Conservation (phyloP, 2,329 filamentous ascomycete genomes). For the Diaporthe vexans region DNA sequence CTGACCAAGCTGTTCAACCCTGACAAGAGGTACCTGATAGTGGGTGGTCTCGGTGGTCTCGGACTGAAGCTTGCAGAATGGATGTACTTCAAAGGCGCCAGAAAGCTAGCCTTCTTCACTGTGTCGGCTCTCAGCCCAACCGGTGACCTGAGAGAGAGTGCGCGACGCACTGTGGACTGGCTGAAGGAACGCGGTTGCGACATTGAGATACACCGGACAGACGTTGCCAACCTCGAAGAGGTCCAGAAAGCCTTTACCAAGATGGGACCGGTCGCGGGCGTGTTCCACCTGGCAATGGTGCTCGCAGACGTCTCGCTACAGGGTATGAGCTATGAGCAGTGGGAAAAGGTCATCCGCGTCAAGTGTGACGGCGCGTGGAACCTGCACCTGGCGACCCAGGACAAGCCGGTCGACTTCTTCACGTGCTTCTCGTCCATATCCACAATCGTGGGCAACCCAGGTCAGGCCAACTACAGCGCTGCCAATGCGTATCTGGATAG, state of each 20-base stretch:
- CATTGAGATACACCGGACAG: conserved; percentile 10
- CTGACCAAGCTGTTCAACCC: conserved; percentile 9
- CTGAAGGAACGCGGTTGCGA: conserved; percentile 3
- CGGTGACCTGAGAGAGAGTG: conserved; percentile 7
- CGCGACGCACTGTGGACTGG: conserved; percentile 3
- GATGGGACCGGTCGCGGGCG: conserved; percentile 22
- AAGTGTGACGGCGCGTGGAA: conserved; percentile 23
- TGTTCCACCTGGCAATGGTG: conserved; percentile 36
- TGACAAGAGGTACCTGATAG: conserved; percentile 18
- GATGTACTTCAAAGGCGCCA: conserved; percentile 30
- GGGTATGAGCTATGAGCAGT: conserved; percentile 17
- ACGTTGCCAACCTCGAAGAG: conserved; percentile 4
- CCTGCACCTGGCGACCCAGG: conserved; percentile 8
- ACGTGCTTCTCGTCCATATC: conserved; percentile 50
- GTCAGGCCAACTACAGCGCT: conserved; percentile 59
- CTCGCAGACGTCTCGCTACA: conserved; percentile 19
- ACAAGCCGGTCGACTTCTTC: conserved; percentile 48
- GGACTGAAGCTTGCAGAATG: conserved; percentile 26
- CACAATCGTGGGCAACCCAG: conserved; percentile 46
- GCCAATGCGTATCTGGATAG: conserved; percentile 57
- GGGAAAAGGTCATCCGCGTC: conserved; percentile 23
- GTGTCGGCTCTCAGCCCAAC: conserved; percentile 10
- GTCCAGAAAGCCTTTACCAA: conserved; percentile 10
- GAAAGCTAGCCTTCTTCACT: conserved; percentile 21
- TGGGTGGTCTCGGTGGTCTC: conserved; percentile 22